phyloP scores from a whole-genome alignment of 148 eudicot genomes.

The Silene uniflora region DNA sequence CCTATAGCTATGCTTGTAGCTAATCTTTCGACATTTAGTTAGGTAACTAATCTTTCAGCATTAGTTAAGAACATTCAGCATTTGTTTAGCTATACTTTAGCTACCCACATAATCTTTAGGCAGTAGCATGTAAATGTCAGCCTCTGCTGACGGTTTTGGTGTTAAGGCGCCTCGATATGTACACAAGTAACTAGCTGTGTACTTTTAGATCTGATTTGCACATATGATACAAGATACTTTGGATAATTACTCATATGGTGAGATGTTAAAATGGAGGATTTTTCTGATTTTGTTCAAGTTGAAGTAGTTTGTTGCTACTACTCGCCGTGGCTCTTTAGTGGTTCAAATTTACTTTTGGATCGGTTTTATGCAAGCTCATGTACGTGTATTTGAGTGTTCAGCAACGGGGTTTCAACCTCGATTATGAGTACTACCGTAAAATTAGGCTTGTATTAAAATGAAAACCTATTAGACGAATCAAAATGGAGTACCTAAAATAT shows the following conservation, averaged over 20 bases:
- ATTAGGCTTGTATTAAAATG: too few species aligned
- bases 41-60: neutral
- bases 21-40: neutral
- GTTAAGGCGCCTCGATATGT: neutral
- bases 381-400: neutral
- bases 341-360: neutral
- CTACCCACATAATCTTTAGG: neutral
- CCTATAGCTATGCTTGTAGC: conserved; percentile 22
- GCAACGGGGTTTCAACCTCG: too few species aligned
- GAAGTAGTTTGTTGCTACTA: too few species aligned
- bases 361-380: neutral
- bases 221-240: neutral
- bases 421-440: too few species aligned
- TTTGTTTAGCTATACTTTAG: conserved; percentile 25
- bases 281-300: neutral
- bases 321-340: neutral
- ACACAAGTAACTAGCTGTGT: neutral
- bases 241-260: neutral
- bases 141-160: conserved; percentile 25
- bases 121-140: conserved; percentile 11
- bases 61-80: neutral
- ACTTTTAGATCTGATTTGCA: neutral
- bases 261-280: too few species aligned
- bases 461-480: too few species aligned
- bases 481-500: too few species aligned